Conservation (phyloP, 371 early-diverging fungal species). For the Fennellomyces sp. region DNA sequence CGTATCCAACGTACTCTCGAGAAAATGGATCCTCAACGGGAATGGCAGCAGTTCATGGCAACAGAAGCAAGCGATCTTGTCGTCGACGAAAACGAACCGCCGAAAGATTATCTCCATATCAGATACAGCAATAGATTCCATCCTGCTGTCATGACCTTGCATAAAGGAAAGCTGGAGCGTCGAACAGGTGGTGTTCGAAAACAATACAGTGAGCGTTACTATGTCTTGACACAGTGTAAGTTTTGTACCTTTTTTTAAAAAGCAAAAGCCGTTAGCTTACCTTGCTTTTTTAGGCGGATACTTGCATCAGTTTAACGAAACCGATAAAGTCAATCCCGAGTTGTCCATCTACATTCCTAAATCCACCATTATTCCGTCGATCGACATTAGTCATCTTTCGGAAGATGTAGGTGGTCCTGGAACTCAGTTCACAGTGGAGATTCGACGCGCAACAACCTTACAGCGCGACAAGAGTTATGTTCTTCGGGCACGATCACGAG, state of each 20-base stretch:
- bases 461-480: constrained; percentile 15
- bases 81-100: constrained; percentile 16
- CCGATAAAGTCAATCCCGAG: constrained; percentile 37
- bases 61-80: constrained; percentile 31
- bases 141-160: constrained; percentile 38
- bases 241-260: background rate
- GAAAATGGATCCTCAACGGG: constrained; percentile 25
- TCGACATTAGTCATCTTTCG: constrained; percentile 20
- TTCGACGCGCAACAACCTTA: constrained; percentile 6
- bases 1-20: constrained; percentile 23
- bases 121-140: constrained; percentile 44
- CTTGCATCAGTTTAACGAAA: constrained; percentile 40
- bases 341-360: constrained; percentile 37
- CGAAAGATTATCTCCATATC: constrained; percentile 35
- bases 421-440: constrained; percentile 8
- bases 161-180: constrained; percentile 38
- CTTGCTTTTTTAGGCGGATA: constrained; percentile 35
- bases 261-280: no score
- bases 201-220: constrained; percentile 34
- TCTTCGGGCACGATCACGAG: constrained; percentile 7
- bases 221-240: constrained; percentile 44
- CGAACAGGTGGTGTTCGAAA: constrained; percentile 29
- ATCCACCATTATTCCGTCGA: constrained; percentile 23
- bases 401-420: background rate
- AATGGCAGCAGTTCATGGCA: constrained; percentile 36